Evolutionary conservation across 169 alveolate genomes (phyloP), one percentile per base, ranked within the genome.

Genomic region (Ichthyophthirius multifiliis): DNA sequence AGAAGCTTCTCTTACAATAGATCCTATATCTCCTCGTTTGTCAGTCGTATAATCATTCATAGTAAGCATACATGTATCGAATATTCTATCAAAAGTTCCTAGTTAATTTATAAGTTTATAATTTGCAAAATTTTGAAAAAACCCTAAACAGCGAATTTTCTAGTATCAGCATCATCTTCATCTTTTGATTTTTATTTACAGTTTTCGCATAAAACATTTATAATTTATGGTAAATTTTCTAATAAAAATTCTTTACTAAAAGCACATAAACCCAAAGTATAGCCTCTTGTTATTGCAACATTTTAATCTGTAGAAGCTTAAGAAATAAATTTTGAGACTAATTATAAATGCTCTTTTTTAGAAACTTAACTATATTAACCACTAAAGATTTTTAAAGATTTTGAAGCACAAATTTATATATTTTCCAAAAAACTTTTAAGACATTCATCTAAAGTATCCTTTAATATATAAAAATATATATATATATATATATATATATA

Each of bases 1-100:
- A 4, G 98, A 91, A 32, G 93, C 94, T 81, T 94, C 97, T 75
- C 99, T 83, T 0, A 96, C 94, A 92, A 96, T 93, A 16, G 95
- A 89, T 15, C 98, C 99, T 35, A 94, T 96, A 75, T 96, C 98
- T 34, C 98, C 98, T 75, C 96, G 77, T 80, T 89, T 92, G 62
- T 94, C 96, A 4, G 86, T 80, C 32, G 94, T 83, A 64, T 94
- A 94, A 67, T 94, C 97, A 30, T 80, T 39, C 75, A 86, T 76
- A 18, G 85, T 71, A 9, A 27, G 27, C 20, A 44, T 73, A 1
- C 87, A 35, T 18, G 77, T 62, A 12, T 82, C 91, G 37, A 89
- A 12, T 5, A 84, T 37, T 18, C 41, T 30, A 7, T 73, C 20
- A n/a, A 88, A 32, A 1, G 48, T 12, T 10, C 45, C 82, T 2